Conservation (phyloP, 305 asterid genomes). For the Fraxinus sp. region DNA sequence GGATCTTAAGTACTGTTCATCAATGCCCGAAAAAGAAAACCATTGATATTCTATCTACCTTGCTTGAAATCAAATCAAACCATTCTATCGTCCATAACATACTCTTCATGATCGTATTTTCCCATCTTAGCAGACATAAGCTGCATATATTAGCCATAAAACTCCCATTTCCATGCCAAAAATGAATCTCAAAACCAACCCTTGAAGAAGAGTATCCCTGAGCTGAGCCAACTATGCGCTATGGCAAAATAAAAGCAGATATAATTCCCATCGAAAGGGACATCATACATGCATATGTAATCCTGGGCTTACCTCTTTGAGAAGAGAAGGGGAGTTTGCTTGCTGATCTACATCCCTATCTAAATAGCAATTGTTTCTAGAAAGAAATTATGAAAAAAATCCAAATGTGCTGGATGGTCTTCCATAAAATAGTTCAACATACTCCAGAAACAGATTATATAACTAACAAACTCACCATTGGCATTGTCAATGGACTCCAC, state of each 20-base stretch:
- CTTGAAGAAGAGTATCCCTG: not conserved
- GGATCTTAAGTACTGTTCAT: not conserved
- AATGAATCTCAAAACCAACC: not conserved
- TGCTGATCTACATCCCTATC: not conserved
- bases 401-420: not conserved
- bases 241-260: not conserved
- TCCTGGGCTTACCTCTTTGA: not conserved
- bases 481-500: slow-evolving; percentile 93
- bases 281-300: not conserved
- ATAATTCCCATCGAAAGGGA: not conserved
- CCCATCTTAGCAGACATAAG: not conserved
- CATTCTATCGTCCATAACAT: not conserved
- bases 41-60: not conserved
- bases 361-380: not conserved
- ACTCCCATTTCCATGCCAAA: not conserved
- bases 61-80: not conserved
- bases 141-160: not conserved
- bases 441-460: not conserved
- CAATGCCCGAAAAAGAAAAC: not conserved
- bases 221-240: not conserved
- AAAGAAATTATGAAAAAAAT: not conserved
- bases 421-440: not conserved
- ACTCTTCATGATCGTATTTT: not conserved
- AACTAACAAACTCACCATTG: slow-evolving; percentile 61
- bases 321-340: not conserved